Evolutionary conservation across 805 yeast genomes (phyloP).

Genomic region (Myxozyma mucilagina): DNA sequence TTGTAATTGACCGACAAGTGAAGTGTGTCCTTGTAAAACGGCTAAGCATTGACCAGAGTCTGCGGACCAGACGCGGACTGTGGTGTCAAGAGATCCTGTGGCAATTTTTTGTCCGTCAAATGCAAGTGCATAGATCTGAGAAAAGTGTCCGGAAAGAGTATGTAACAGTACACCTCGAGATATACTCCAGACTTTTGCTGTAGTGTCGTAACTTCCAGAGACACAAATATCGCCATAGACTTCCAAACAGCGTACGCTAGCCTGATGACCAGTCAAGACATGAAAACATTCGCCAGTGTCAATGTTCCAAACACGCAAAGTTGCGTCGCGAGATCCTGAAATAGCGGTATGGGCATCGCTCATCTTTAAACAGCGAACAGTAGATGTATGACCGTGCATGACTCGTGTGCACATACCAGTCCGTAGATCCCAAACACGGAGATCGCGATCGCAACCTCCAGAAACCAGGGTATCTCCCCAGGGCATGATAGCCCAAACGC

Average conservation of each 20-base stretch:
- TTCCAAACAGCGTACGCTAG: conserved; percentile 79
- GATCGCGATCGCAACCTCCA: conserved; percentile 96
- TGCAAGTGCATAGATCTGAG: conserved; percentile 87
- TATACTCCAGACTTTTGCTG: conserved; percentile 89
- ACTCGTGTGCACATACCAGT: conserved; percentile 86
- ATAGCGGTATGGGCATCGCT: conserved; percentile 76
- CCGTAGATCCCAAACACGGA: conserved; percentile 90
- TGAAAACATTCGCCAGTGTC: conserved; percentile 82
- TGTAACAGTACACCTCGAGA: conserved; percentile 87
- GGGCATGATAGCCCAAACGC: conserved; percentile 94
- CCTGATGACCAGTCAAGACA: conserved; percentile 68
- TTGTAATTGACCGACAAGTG: conserved; percentile 85
- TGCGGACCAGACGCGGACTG: conserved; percentile 94
- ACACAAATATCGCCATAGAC: conserved; percentile 75
- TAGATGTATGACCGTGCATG: conserved; percentile 85
- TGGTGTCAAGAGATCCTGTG: conserved; percentile 93
- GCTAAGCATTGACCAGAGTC: conserved; percentile 79
- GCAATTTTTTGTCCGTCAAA: conserved; percentile 89
- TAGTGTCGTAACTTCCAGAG: conserved; percentile 84
- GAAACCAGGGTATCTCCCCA: conserved; percentile 88
- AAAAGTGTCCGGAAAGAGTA: conserved; percentile 87
- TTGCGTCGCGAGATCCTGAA: conserved; percentile 88
- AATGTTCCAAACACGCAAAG: conserved; percentile 92
- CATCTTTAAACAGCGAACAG: conserved; percentile 82
- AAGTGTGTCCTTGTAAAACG: conserved; percentile 81